Evolutionary conservation across 345 rosid species (phyloP).

Genomic region (Pugionium cornutum): DNA sequence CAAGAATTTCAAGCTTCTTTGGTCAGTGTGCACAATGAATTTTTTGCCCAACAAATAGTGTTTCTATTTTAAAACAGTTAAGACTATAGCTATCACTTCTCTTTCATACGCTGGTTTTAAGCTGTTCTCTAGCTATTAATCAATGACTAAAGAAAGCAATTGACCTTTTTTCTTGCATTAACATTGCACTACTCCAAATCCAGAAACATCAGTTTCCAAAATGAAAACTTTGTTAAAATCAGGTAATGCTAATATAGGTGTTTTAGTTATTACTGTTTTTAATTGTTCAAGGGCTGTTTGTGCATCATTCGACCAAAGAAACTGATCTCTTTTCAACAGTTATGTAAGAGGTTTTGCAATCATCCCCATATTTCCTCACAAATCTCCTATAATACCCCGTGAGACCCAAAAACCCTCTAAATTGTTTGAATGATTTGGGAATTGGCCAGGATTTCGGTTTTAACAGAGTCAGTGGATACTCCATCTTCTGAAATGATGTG

Average conservation of each 20-base stretch:
- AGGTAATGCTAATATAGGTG: neutral
- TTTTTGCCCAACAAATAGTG: neutral
- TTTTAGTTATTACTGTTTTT: too few species aligned
- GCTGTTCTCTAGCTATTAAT: neutral
- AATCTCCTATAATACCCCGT: too few species aligned
- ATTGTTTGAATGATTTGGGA: too few species aligned
- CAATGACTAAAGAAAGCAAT: neutral
- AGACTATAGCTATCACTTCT: neutral
- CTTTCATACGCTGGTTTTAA: neutral
- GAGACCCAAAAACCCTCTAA: too few species aligned
- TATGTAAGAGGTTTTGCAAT: too few species aligned
- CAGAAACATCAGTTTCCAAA: neutral
- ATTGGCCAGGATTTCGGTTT: too few species aligned
- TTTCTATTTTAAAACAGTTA: neutral
- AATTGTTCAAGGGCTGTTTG: too few species aligned
- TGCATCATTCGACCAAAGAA: too few species aligned
- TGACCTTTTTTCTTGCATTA: neutral
- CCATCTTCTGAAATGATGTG: neutral
- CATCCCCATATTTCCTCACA: too few species aligned
- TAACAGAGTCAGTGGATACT: too few species aligned
- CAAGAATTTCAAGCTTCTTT: neutral
- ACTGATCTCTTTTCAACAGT: too few species aligned
- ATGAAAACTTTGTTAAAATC: neutral
- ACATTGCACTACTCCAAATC: neutral
- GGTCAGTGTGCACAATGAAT: neutral